Evolutionary conservation across 108 stramenopile genomes (phyloP).

Genomic region (Licmophora abbreviata): DNA sequence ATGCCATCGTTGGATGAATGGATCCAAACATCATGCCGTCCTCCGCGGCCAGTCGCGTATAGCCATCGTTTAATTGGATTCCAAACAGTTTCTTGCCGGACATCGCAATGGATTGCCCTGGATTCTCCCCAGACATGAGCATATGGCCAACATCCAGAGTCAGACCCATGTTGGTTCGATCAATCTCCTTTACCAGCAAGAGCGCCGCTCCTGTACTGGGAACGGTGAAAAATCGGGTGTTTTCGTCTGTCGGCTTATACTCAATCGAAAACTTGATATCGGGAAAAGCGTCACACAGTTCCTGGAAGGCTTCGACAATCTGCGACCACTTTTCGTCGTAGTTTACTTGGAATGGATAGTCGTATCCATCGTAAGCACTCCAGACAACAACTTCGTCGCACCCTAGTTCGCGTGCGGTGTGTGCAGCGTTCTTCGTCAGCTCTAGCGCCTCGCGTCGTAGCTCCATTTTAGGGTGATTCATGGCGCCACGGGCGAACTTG

Average conservation of each 20-base stretch:
- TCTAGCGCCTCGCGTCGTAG: slow-evolving; percentile 62
- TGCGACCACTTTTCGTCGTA: slow-evolving; percentile 76
- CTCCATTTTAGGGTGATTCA: slow-evolving; percentile 63
- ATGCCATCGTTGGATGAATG: slow-evolving; percentile 71
- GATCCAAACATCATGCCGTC: slow-evolving; percentile 87
- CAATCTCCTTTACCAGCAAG: slow-evolving; percentile 59
- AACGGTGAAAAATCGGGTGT: slow-evolving; percentile 81
- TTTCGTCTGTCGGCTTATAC: slow-evolving; percentile 87
- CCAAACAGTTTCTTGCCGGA: slow-evolving; percentile 76
- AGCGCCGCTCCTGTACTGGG: slow-evolving; percentile 81
- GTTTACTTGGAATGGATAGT: slow-evolving; percentile 75
- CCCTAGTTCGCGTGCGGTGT: slow-evolving; percentile 47
- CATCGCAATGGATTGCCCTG: slow-evolving; percentile 77
- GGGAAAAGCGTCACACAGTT: slow-evolving; percentile 78
- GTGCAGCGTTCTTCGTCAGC: slow-evolving; percentile 65
- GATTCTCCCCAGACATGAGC: slow-evolving; percentile 82
- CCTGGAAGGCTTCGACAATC: slow-evolving; percentile 63
- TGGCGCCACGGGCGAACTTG: slow-evolving; percentile 70
- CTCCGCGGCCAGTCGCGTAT: slow-evolving; percentile 75
- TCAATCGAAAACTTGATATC: slow-evolving; percentile 73
- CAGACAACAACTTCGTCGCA: slow-evolving; percentile 77
- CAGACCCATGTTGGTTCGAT: slow-evolving; percentile 75
- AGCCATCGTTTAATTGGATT: slow-evolving; percentile 80
- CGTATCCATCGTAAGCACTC: slow-evolving; percentile 85
- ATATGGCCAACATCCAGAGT: slow-evolving; percentile 85